A percentile compares a stretch with the other conserved stretches of the same genome.
phyloP scores from a whole-genome alignment of 148 eudicot genomes.

The Rhododendron vialii region DNA sequence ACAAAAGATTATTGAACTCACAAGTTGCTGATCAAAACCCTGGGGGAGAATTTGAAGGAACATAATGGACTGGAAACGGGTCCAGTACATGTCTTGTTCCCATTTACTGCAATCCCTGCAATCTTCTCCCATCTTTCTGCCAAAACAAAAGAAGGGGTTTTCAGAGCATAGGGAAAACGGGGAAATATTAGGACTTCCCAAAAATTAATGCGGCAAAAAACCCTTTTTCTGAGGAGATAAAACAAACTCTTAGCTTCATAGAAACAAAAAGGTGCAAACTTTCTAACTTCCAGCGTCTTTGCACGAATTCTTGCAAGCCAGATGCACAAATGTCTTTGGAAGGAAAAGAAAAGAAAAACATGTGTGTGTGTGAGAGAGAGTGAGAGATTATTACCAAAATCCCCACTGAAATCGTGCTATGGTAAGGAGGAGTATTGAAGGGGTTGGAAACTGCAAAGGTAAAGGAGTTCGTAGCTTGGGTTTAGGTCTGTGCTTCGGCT shows the following conservation, averaged over 20 bases:
- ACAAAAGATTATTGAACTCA: slow-evolving; percentile 8
- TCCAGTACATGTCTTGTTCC: slow-evolving; percentile 47
- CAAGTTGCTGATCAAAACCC: slow-evolving; percentile 44
- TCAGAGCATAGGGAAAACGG: not conserved
- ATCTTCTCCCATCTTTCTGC: slow-evolving; percentile 27
- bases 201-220: not conserved
- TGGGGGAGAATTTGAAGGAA: slow-evolving; percentile 38
- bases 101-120: slow-evolving; percentile 33
- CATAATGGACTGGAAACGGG: slow-evolving; percentile 31
- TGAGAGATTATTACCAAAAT: not conserved
- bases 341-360: not conserved
- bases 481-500: no score
- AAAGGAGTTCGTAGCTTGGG: no score
- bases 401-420: no score
- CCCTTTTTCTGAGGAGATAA: not conserved
- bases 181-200: not conserved
- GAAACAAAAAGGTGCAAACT: not conserved
- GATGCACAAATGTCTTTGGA: not conserved
- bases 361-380: not conserved
- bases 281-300: not conserved
- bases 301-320: not conserved
- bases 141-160: not conserved
- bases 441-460: no score
- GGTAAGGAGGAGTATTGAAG: no score
- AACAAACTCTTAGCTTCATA: not conserved